Percentiles rank a stretch among this genome's conserved stretches.
These are phyloP conservation scores for Strobilomyces confusus DNA, from an alignment of 768 basidiomycete genomes.

Conservation along the genomic window DNA sequence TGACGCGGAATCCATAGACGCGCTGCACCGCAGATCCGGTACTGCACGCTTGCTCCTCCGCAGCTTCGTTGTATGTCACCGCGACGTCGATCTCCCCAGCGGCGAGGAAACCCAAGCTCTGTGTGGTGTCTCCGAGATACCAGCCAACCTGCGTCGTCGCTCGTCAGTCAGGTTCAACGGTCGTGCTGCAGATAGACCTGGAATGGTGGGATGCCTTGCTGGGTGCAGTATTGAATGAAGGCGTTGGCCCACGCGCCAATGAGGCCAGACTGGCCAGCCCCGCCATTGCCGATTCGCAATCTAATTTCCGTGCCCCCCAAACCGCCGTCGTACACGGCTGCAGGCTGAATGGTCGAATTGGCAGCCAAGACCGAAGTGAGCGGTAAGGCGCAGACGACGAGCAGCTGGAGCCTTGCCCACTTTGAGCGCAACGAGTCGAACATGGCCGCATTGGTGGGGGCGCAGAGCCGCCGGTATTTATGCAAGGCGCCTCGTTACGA, in stretches of 20 bases:
- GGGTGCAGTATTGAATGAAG: conserved; percentile 36
- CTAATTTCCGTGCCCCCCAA: conserved; percentile 31
- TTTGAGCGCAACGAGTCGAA: not conserved
- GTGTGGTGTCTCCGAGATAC: conserved; percentile 55
- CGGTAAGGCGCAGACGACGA: not conserved
- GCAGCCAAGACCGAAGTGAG: not conserved
- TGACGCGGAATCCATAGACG: conserved; percentile 44
- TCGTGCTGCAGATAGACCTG: conserved; percentile 15
- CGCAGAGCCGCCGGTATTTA: not conserved
- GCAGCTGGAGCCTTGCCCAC: not conserved
- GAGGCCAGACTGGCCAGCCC: conserved; percentile 50
- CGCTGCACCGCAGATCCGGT: conserved; percentile 31
- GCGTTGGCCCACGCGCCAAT: conserved; percentile 45
- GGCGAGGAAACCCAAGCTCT: conserved; percentile 42
- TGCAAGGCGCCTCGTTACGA: not conserved
- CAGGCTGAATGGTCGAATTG: conserved; percentile 12
- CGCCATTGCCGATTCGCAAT: conserved; percentile 49
- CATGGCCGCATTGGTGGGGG: not conserved
- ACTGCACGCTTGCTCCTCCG: conserved; percentile 38
- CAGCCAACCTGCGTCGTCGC: conserved; percentile 42
- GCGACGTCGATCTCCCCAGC: conserved; percentile 45
- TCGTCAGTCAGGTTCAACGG: not conserved
- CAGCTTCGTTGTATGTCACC: conserved; percentile 50
- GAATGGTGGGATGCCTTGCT: not conserved
- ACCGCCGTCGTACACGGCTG: conserved; percentile 40